Percentiles rank a stretch among this genome's conserved stretches.
Conservation (phyloP, 768 basidiomycete genomes). For the Obba rivulosa region DNA sequence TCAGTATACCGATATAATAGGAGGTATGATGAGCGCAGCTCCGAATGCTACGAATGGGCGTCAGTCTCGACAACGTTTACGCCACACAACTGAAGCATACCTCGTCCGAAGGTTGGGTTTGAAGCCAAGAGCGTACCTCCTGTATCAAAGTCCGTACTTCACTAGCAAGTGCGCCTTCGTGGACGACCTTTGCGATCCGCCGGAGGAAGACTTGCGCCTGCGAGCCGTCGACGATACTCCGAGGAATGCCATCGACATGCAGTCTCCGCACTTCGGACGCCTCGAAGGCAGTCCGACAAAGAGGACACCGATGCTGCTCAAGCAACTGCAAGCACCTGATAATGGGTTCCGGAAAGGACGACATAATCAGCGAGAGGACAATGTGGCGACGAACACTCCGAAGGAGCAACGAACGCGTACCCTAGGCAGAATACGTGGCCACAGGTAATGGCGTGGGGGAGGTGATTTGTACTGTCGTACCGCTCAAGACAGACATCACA, state of each 20-base stretch:
- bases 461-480: conserved; percentile 43
- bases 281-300: conserved; percentile 56
- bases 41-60: conserved; percentile 12
- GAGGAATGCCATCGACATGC: conserved; percentile 50
- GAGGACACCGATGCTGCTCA: conserved; percentile 47
- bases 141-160: conserved; percentile 16
- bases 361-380: neutral
- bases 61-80: neutral
- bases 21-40: conserved; percentile 18
- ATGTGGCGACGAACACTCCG: neutral
- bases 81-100: conserved; percentile 8
- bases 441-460: conserved; percentile 62
- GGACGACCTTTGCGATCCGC: conserved; percentile 47
- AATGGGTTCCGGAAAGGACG: no score
- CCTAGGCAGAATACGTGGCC: conserved; percentile 61
- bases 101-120: conserved; percentile 13
- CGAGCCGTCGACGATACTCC: conserved; percentile 26
- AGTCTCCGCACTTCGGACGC: conserved; percentile 43
- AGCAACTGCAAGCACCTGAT: conserved; percentile 52
- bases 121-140: conserved; percentile 19
- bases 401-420: conserved; percentile 10
- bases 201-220: conserved; percentile 46
- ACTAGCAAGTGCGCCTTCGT: conserved; percentile 38
- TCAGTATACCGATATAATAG: conserved; percentile 16
- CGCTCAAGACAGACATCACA: conserved; percentile 76